phyloP scores from a whole-genome alignment of 2,329 filamentous ascomycete species.

The Canariomyces notabilis region DNA sequence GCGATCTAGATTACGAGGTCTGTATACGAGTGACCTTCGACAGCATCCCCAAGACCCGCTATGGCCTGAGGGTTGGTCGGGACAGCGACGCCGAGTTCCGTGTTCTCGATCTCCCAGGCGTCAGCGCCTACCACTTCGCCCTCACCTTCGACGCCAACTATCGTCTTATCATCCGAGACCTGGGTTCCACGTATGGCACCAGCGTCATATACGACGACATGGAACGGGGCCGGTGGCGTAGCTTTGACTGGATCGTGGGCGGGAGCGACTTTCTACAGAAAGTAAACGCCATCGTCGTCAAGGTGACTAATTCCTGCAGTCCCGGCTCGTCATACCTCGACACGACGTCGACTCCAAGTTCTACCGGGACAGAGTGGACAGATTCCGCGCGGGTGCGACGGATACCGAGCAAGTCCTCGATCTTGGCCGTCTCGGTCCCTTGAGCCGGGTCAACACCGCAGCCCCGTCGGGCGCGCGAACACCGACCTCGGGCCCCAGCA shows the following conservation, averaged over 20 bases:
- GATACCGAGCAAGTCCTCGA: slow-evolving; percentile 1
- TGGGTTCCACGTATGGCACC: slow-evolving; percentile 6
- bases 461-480: slow-evolving; percentile 1
- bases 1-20: slow-evolving; percentile 1
- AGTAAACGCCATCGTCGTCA: slow-evolving; percentile 5
- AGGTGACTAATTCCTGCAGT: slow-evolving; percentile 23
- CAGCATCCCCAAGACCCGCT: slow-evolving; percentile 4
- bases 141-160: slow-evolving; percentile 7
- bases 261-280: slow-evolving; percentile 5
- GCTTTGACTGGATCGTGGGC: slow-evolving; percentile 11
- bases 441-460: neutral
- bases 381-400: slow-evolving; percentile 3
- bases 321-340: slow-evolving; percentile 23
- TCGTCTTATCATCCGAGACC: slow-evolving; percentile 6
- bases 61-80: slow-evolving; percentile 3
- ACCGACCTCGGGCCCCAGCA: neutral
- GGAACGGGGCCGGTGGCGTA: slow-evolving; percentile 7
- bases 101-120: neutral
- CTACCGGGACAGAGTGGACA: slow-evolving; percentile 6
- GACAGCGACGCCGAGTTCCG: slow-evolving; percentile 1
- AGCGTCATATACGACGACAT: slow-evolving; percentile 1
- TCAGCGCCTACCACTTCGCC: slow-evolving; percentile 9
- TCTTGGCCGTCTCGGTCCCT: neutral
- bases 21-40: slow-evolving; percentile 4
- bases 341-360: slow-evolving; percentile 6